Percentiles rank a stretch among this genome's conserved stretches.
These are phyloP conservation scores for Dioscorea dumetorum DNA, from an alignment of 106 monocot species.

Conservation along the genomic window DNA sequence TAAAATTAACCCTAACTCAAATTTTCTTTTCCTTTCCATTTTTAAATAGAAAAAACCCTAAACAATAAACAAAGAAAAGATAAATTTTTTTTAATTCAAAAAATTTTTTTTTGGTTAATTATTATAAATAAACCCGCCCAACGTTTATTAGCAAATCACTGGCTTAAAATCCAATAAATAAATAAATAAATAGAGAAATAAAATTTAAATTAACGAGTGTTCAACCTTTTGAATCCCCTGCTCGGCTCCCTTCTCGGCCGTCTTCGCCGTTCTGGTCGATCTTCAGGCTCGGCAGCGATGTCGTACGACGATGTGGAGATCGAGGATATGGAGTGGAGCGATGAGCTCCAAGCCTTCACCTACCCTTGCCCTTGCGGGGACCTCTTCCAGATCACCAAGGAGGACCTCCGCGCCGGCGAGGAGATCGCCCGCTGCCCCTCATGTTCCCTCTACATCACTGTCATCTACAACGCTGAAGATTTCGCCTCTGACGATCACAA, in stretches of 20 bases:
- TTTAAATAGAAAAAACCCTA: too few relatives aligned
- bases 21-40: too few relatives aligned
- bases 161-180: too few relatives aligned
- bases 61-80: too few relatives aligned
- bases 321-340: slow-evolving; percentile 56
- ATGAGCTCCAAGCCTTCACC: slow-evolving; percentile 40
- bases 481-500: slow-evolving; percentile 11
- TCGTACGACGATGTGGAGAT: slow-evolving; percentile 40
- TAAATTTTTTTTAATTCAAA: too few relatives aligned
- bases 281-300: slow-evolving; percentile 8
- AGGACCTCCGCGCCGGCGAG: slow-evolving; percentile 33
- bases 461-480: slow-evolving; percentile 36
- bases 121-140: too few relatives aligned
- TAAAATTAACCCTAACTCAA: too few relatives aligned
- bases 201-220: too few relatives aligned
- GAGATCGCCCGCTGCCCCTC: slow-evolving; percentile 39
- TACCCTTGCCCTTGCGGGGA: slow-evolving; percentile 42
- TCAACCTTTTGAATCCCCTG: too few relatives aligned
- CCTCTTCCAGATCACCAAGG: slow-evolving; percentile 42
- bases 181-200: too few relatives aligned
- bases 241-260: background rate
- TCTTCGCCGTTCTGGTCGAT: background rate
- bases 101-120: too few relatives aligned
- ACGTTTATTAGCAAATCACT: too few relatives aligned
- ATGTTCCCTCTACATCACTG: slow-evolving; percentile 39